These are phyloP conservation scores for Microdochium nivale DNA, from an alignment of 2,329 filamentous ascomycete genomes.

Conservation along the genomic window DNA sequence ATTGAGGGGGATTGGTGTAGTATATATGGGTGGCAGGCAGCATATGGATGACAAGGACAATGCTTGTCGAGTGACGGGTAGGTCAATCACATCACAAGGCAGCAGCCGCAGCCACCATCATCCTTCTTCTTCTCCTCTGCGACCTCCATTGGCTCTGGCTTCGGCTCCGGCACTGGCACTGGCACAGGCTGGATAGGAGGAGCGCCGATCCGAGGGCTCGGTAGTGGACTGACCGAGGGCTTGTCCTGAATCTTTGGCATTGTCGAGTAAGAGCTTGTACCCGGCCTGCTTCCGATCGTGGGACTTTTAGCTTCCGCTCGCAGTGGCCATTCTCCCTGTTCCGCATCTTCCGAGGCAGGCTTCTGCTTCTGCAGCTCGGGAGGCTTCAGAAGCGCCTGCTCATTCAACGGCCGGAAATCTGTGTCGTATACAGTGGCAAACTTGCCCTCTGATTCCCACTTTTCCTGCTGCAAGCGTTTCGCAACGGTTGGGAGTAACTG, in stretches of 20 bases:
- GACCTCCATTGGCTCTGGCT: conserved; percentile 32
- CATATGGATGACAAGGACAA: no score
- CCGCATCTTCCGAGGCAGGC: conserved; percentile 19
- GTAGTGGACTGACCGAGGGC: conserved; percentile 27
- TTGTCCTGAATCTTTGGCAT: conserved; percentile 51
- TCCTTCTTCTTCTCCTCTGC: conserved; percentile 43
- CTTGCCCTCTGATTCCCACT: conserved; percentile 88
- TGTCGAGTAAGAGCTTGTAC: conserved; percentile 49
- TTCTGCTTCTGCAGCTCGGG: conserved; percentile 28
- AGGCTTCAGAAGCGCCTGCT: conserved; percentile 43
- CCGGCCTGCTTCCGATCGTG: conserved; percentile 29
- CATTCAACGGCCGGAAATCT: conserved; percentile 76
- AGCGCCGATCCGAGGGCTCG: conserved; percentile 28
- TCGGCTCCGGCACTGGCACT: conserved; percentile 39
- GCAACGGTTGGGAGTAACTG: conserved; percentile 94
- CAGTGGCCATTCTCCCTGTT: conserved; percentile 49
- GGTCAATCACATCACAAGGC: conserved; percentile 61
- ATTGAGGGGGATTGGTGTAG: no score
- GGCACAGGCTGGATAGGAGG: conserved; percentile 31
- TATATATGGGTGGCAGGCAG: no score
- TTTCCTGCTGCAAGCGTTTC: conserved; percentile 81
- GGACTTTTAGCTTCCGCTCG: conserved; percentile 41
- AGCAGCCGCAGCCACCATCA: conserved; percentile 59
- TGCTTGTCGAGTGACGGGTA: no score
- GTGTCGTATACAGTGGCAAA: conserved; percentile 80